These are phyloP conservation scores for Apiosordaria backusii DNA, from an alignment of 495 filamentous ascomycete species.

Conservation along the genomic window DNA sequence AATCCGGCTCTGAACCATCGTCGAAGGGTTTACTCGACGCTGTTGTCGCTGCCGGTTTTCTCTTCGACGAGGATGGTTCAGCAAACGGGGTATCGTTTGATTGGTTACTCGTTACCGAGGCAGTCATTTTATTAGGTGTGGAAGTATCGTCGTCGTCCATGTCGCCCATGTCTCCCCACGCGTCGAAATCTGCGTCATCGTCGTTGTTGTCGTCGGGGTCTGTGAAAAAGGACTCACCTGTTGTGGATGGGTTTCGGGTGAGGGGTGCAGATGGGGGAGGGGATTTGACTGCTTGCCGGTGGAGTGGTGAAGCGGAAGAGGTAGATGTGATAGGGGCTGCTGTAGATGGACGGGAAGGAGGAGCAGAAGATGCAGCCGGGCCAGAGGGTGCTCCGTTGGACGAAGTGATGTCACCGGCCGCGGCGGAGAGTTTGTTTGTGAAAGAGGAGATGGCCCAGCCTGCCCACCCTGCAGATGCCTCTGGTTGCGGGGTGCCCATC, in stretches of 20 bases:
- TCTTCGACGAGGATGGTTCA: conserved; percentile 12
- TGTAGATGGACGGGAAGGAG: background rate
- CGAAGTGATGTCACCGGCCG: conserved; percentile 75
- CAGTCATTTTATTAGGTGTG: conserved; percentile 32
- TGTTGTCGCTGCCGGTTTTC: conserved; percentile 26
- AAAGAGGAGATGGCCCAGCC: conserved; percentile 99
- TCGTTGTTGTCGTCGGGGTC: conserved; percentile 41
- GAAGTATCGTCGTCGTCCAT: conserved; percentile 49
- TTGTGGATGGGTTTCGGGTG: conserved; percentile 41
- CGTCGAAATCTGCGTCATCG: conserved; percentile 51
- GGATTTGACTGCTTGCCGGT: conserved; percentile 52
- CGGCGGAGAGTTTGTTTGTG: conserved; percentile 83
- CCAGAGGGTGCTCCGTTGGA: conserved; percentile 1
- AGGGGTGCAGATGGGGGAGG: conserved; percentile 41
- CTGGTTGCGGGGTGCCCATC: conserved; percentile 68
- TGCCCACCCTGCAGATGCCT: conserved; percentile 64
- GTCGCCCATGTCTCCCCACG: conserved; percentile 68
- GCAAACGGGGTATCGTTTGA: conserved; percentile 29
- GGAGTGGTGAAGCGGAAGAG: conserved; percentile 51
- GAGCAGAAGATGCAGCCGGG: background rate
- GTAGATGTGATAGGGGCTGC: conserved; percentile 24
- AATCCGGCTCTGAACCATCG: conserved; percentile 84
- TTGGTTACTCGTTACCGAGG: conserved; percentile 23
- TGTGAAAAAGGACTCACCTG: conserved; percentile 44
- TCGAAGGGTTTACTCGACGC: conserved; percentile 58